Conservation (phyloP, 169 alveolate genomes). For the Perkinsus chesapeaki region DNA sequence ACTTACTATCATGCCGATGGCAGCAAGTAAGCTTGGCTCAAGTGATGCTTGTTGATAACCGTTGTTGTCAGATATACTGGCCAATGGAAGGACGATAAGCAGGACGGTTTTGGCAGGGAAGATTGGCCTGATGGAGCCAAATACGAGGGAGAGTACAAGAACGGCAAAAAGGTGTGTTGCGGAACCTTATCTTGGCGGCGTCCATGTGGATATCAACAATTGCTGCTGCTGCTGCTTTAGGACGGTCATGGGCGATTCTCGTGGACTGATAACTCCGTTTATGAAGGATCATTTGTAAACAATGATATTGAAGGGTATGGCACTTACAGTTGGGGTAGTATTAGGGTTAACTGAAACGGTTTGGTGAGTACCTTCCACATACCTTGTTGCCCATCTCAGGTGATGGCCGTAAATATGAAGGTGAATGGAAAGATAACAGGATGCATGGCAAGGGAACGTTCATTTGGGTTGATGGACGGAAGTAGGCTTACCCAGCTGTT, state of each 20-base stretch:
- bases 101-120: conserved; percentile 79
- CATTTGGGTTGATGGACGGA: conserved; percentile 65
- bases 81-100: conserved; percentile 74
- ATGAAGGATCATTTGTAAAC: conserved; percentile 64
- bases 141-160: conserved; percentile 67
- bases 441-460: conserved; percentile 75
- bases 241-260: conserved; percentile 73
- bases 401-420: conserved; percentile 74
- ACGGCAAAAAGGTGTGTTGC: conserved; percentile 8
- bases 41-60: neutral
- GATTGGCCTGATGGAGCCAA: conserved; percentile 81
- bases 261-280: conserved; percentile 71
- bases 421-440: conserved; percentile 69
- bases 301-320: conserved; percentile 71
- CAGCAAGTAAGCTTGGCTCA: conserved; percentile 49
- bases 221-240: conserved; percentile 5
- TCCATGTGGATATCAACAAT: neutral
- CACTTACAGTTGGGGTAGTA: conserved; percentile 58
- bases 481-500: conserved; percentile 60
- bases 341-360: too few relatives aligned
- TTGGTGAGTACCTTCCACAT: too few relatives aligned
- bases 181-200: neutral
- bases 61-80: conserved; percentile 40
- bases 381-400: conserved; percentile 28
- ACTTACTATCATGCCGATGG: conserved; percentile 73